phyloP scores from a whole-genome alignment of 805 yeast species.

The Kregervanrija pseudodelftensis region DNA sequence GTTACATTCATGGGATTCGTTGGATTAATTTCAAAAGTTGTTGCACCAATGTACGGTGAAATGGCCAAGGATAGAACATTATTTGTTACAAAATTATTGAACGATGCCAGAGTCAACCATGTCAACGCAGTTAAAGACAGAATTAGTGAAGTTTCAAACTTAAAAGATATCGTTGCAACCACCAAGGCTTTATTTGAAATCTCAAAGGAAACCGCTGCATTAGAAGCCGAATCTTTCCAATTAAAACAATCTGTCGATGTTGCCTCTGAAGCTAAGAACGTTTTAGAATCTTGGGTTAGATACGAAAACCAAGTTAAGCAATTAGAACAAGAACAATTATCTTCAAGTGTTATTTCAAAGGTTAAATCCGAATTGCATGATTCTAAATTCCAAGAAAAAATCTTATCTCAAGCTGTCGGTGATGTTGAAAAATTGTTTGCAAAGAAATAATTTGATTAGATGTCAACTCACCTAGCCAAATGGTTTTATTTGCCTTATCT shows the following conservation, averaged over 20 bases:
- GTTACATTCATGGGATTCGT: constrained; percentile 74
- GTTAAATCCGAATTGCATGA: constrained; percentile 77
- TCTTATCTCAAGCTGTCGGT: constrained; percentile 82
- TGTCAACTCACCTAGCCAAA: background rate
- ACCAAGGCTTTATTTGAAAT: constrained; percentile 89
- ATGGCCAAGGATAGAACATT: constrained; percentile 85
- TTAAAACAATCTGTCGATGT: constrained; percentile 85
- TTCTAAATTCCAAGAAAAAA: constrained; percentile 90
- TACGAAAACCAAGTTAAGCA: constrained; percentile 95
- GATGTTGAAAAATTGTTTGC: constrained; percentile 83
- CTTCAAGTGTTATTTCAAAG: constrained; percentile 78
- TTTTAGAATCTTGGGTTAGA: constrained; percentile 98
- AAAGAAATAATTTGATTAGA: constrained; percentile 21
- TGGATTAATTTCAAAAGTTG: constrained; percentile 71
- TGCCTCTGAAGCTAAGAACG: constrained; percentile 86
- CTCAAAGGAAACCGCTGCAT: constrained; percentile 93
- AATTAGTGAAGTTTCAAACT: constrained; percentile 79
- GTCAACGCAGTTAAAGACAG: constrained; percentile 89
- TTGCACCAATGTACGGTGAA: constrained; percentile 91
- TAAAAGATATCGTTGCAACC: constrained; percentile 85
- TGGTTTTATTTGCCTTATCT: background rate
- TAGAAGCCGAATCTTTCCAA: constrained; percentile 92
- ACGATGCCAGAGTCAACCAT: constrained; percentile 84
- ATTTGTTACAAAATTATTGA: constrained; percentile 46
- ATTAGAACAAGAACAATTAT: constrained; percentile 88